Base-by-base conservation (phyloP, 1,284 basidiomycete genomes). In the Moesziomyces parantarcticus region DNA sequence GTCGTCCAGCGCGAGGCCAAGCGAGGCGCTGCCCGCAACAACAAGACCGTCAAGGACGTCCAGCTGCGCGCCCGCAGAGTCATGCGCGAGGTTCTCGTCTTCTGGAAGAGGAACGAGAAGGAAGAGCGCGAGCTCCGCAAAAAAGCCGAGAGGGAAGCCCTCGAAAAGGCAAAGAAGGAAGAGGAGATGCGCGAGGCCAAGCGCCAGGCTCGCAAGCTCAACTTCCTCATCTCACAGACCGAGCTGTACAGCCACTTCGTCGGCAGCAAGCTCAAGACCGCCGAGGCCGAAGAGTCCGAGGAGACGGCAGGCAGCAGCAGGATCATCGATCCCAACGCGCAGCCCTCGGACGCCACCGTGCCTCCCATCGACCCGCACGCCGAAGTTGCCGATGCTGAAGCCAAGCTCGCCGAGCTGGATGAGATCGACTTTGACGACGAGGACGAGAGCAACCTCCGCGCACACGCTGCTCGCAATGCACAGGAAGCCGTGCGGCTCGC, bases 171-270 rank as follows among this genome's bases (percentile, higher is more conserved):
- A 41, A 94, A 92, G 85, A 87, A 94, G 43, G 97, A 99, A 84
- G 97, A 99, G 85, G 97, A 99, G 86, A 93, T 92, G 83, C 89
- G 97, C 50, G 97, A 99, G 85, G 92, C 93, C 26, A 92, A 96
- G 62, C 88, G 97, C 51, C 94, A 97, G 85, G 92, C 95, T 4
- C 89, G 97, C 76, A 99, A 99, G 85, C 89, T 99, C 59, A 97
- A 99, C 86, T 99, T 99, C 87, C 87, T 99, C 84, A 96, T 99
- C 85, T 98, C 94, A 65, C 97, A 99, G 86, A 99, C 97, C 13
- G 97, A 99, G 85, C 89, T 99, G 13, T 99, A 99, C 86, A 97
- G 93, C 76, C 97, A 99, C 87, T 99, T 99, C 87, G 94, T 99
- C 63, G 96, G 97, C 41, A 97, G 91, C 85, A 99, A 99, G 86